Conservation (phyloP, 768 basidiomycete genomes). For the Tremella fuciformis region DNA sequence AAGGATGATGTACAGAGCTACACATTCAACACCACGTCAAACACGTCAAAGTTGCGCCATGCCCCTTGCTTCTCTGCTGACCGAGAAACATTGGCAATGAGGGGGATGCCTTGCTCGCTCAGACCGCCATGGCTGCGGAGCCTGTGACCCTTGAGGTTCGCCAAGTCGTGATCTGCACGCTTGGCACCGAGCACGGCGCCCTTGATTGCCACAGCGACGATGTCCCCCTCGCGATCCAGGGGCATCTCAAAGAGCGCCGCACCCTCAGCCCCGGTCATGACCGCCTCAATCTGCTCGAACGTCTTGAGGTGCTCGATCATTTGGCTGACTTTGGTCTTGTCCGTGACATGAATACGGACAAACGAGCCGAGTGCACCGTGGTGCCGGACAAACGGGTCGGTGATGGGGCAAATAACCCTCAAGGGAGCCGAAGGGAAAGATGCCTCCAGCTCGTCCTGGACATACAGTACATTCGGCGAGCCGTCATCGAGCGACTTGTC, state of each 20-base stretch:
- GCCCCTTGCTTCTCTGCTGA: background rate
- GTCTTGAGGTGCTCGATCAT: constrained; percentile 4
- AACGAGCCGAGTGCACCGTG: constrained; percentile 10
- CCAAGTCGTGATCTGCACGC: constrained; percentile 5
- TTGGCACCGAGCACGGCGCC: constrained; percentile 9
- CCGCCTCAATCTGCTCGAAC: background rate
- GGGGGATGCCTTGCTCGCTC: constrained; percentile 10
- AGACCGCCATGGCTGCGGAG: constrained; percentile 10
- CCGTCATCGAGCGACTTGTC: constrained; percentile 7
- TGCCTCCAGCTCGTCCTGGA: constrained; percentile 6
- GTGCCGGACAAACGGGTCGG: constrained; percentile 11
- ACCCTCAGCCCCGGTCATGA: constrained; percentile 3
- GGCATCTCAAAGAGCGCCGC: constrained; percentile 6
- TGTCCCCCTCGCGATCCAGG: constrained; percentile 3
- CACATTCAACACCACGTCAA: constrained; percentile 7
- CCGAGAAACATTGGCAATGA: background rate
- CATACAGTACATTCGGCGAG: constrained; percentile 1
- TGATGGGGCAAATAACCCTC: constrained; percentile 10
- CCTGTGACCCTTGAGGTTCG: constrained; percentile 9
- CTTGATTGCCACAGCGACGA: constrained; percentile 4
- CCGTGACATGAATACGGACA: constrained; percentile 4
- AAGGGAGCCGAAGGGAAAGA: background rate
- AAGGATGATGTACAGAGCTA: too few species aligned
- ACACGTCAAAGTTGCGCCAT: constrained; percentile 13
- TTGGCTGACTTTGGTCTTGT: background rate